These are phyloP conservation scores for Paramarasmius palmivorus DNA, from an alignment of 1,284 basidiomycete species.

Conservation along the genomic window DNA sequence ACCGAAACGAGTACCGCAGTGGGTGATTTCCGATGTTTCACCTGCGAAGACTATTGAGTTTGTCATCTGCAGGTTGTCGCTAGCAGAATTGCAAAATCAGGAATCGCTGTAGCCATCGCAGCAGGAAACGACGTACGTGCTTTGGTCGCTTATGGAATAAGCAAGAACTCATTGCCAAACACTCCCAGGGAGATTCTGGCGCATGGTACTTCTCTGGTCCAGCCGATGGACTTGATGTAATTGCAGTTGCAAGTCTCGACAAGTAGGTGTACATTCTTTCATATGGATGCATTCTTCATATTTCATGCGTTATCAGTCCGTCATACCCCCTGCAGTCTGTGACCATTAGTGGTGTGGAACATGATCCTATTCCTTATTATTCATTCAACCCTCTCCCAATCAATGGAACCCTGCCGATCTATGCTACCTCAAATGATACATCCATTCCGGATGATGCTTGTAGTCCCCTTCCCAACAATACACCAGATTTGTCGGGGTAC, in stretches of 20 bases:
- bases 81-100: constrained; percentile 41
- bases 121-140: constrained; percentile 29
- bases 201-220: constrained; percentile 51
- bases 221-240: constrained; percentile 48
- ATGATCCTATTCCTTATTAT: constrained; percentile 44
- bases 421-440: constrained; percentile 42
- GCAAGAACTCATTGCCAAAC: neutral
- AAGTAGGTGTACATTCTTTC: constrained; percentile 29
- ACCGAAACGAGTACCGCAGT: no score
- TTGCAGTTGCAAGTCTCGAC: constrained; percentile 51
- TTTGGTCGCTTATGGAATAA: no score
- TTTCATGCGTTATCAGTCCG: constrained; percentile 21
- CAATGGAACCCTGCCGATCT: constrained; percentile 37
- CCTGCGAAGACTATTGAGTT: no score
- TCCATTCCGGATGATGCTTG: constrained; percentile 48
- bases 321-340: constrained; percentile 39
- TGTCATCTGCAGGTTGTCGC: constrained; percentile 56
- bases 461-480: constrained; percentile 42
- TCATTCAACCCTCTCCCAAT: constrained; percentile 36
- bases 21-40: no score
- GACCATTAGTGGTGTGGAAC: constrained; percentile 37
- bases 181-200: constrained; percentile 38
- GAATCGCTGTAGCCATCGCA: constrained; percentile 46
- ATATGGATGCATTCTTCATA: neutral
- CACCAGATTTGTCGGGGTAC: constrained; percentile 42